A percentile compares a stretch with the other conserved stretches of the same genome.
These are phyloP conservation scores for Colletotrichum camelliae DNA, from an alignment of 2,329 filamentous ascomycete species.

Conservation along the genomic window DNA sequence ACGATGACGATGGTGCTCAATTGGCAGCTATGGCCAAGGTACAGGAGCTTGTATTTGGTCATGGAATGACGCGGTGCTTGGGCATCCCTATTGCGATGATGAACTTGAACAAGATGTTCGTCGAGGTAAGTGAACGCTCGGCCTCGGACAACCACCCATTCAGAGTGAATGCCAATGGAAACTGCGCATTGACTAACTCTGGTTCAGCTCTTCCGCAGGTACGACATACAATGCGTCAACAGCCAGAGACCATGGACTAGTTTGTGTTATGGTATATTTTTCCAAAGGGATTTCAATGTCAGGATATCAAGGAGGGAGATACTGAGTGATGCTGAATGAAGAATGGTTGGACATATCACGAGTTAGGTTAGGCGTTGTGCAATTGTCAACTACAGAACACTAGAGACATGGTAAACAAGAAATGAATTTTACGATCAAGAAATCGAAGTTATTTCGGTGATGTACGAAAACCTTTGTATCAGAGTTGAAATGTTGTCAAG, in stretches of 20 bases:
- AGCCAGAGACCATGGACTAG: neutral
- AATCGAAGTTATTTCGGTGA: no score
- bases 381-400: no score
- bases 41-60: constrained; percentile 43
- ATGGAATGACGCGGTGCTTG: constrained; percentile 43
- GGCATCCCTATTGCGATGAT: constrained; percentile 42
- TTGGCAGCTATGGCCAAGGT: constrained; percentile 38
- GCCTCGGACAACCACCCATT: no score
- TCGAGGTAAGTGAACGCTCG: constrained; percentile 22
- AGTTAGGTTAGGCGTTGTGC: no score
- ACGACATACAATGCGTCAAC: neutral
- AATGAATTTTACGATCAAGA: no score
- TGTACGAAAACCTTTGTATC: no score
- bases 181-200: neutral
- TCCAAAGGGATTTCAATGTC: neutral
- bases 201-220: neutral
- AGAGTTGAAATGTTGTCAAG: no score
- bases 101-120: constrained; percentile 36
- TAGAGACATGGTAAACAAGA: rapidly evolving
- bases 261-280: neutral
- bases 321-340: rapidly evolving
- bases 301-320: no score
- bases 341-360: no score
- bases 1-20: constrained; percentile 29
- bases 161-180: no score